phyloP scores from a whole-genome alignment of 1,284 basidiomycete genomes.

The Rhizopogon hawkerae region DNA sequence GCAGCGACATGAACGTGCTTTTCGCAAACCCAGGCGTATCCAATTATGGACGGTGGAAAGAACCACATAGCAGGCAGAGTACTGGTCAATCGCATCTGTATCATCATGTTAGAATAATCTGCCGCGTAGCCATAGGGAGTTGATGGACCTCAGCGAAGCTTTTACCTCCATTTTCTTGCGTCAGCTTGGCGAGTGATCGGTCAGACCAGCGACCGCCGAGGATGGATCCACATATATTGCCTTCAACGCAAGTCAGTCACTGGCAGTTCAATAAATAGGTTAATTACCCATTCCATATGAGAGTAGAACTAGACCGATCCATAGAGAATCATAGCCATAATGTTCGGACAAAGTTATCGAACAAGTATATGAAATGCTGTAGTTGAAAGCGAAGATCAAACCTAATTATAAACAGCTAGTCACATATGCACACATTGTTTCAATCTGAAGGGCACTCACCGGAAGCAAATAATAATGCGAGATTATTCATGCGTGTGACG shows the following conservation, averaged over 20 bases:
- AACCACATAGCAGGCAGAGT: conserved; percentile 45
- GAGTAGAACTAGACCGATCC: conserved; percentile 69
- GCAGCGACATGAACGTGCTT: conserved; percentile 53
- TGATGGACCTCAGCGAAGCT: conserved; percentile 50
- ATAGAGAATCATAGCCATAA: conserved; percentile 64
- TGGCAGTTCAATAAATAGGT: background rate
- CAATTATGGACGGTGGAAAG: conserved; percentile 49
- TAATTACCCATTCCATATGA: conserved; percentile 54
- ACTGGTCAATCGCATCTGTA: conserved; percentile 61
- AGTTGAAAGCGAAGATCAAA: conserved; percentile 59
- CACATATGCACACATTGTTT: background rate
- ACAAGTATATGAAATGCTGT: conserved; percentile 60
- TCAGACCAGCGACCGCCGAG: conserved; percentile 73
- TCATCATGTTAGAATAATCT: background rate
- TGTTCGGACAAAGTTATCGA: conserved; percentile 54
- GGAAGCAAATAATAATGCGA: conserved; percentile 58
- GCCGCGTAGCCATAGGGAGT: conserved; percentile 7
- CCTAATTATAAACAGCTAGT: conserved; percentile 28
- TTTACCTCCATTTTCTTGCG: conserved; percentile 51
- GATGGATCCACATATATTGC: conserved; percentile 58
- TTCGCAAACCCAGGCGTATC: conserved; percentile 68
- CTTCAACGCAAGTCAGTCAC: conserved; percentile 23
- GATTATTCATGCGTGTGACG: conserved; percentile 54
- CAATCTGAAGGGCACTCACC: conserved; percentile 34
- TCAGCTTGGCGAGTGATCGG: conserved; percentile 44